phyloP scores from a whole-genome alignment of 2,329 filamentous ascomycete species.

The Chaetothyriales sp. region DNA sequence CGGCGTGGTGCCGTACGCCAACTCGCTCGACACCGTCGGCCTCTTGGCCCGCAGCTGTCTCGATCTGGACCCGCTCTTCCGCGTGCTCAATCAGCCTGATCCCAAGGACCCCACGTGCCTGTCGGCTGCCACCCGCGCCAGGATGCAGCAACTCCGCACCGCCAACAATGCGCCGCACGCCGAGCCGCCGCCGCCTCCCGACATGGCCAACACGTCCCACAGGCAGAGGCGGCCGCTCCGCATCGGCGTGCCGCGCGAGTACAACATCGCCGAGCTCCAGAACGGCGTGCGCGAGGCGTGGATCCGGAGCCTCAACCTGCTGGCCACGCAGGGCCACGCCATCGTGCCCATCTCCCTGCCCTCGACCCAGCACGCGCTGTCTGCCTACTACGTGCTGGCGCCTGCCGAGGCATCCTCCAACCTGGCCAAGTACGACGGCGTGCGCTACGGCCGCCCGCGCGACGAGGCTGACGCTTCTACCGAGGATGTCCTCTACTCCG shows the following conservation, averaged over 20 bases:
- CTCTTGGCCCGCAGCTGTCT: slow-evolving; percentile 48
- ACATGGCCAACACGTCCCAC: background rate
- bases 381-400: slow-evolving; percentile 89
- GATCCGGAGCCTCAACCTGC: slow-evolving; percentile 44
- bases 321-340: slow-evolving; percentile 53
- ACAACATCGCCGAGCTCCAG: slow-evolving; percentile 74
- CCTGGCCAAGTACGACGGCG: slow-evolving; percentile 88
- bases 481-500: slow-evolving; percentile 49
- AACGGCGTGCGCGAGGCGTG: slow-evolving; percentile 57
- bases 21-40: slow-evolving; percentile 83
- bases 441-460: slow-evolving; percentile 66
- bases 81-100: slow-evolving; percentile 48
- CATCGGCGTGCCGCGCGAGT: slow-evolving; percentile 56
- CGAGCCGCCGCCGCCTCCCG: background rate
- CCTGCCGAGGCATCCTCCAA: slow-evolving; percentile 94
- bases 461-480: slow-evolving; percentile 43
- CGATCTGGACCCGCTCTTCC: slow-evolving; percentile 40
- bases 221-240: slow-evolving; percentile 23
- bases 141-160: slow-evolving; percentile 4
- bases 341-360: slow-evolving; percentile 69
- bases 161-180: background rate
- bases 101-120: slow-evolving; percentile 62
- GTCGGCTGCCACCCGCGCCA: slow-evolving; percentile 38
- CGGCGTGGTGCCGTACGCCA: slow-evolving; percentile 82
- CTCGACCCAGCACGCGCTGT: slow-evolving; percentile 69